These are phyloP conservation scores for Botrytis fragariae DNA, from an alignment of 2,329 filamentous ascomycete species.

Conservation along the genomic window DNA sequence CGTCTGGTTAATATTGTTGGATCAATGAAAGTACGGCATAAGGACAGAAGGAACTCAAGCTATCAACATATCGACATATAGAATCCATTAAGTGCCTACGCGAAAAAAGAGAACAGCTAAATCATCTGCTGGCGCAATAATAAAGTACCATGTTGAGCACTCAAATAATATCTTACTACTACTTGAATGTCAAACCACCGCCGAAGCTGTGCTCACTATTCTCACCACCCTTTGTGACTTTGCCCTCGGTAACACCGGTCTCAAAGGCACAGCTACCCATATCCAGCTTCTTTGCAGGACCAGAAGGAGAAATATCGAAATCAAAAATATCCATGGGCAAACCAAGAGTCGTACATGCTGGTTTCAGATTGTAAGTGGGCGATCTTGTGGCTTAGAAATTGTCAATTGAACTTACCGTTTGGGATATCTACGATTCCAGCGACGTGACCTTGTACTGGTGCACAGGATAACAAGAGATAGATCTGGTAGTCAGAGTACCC, in stretches of 20 bases:
- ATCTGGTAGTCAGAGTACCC: slow-evolving; percentile 74
- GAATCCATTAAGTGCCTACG: background rate
- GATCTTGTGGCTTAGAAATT: background rate
- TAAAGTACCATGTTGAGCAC: background rate
- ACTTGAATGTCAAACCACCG: slow-evolving; percentile 51
- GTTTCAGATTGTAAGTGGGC: slow-evolving; percentile 17
- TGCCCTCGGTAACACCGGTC: slow-evolving; percentile 46
- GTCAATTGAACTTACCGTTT: slow-evolving; percentile 46
- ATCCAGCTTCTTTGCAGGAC: slow-evolving; percentile 59
- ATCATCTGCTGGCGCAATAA: background rate
- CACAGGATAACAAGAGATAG: slow-evolving; percentile 81
- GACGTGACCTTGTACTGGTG: slow-evolving; percentile 82
- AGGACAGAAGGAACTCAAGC: background rate
- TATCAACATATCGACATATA: background rate
- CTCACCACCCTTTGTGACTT: slow-evolving; percentile 45
- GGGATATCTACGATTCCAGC: slow-evolving; percentile 90
- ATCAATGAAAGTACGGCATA: background rate
- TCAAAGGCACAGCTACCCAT: slow-evolving; percentile 70
- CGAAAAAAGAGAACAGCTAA: background rate
- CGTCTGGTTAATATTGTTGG: background rate
- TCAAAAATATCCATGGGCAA: slow-evolving; percentile 93
- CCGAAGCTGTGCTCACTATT: slow-evolving; percentile 52
- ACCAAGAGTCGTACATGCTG: slow-evolving; percentile 80
- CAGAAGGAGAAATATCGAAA: slow-evolving; percentile 76
- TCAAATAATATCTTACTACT: slow-evolving; percentile 5